Evolutionary conservation across 345 rosid genomes (phyloP).

Genomic region (Linum usitatissimum): DNA sequence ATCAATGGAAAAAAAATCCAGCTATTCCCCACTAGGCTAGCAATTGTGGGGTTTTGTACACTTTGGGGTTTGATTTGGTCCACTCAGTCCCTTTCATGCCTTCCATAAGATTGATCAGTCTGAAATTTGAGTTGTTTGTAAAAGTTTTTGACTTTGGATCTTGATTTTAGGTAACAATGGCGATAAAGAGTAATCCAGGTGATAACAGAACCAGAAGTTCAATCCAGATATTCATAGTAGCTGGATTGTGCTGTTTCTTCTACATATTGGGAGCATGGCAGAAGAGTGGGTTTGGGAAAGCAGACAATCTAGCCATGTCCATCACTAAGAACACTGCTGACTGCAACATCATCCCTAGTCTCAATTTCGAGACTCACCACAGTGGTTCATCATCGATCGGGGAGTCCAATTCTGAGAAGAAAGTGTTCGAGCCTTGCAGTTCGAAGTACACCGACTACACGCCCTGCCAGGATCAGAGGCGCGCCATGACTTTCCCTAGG

Average conservation of each 20-base stretch:
- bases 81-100: too few relatives aligned
- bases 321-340: constrained; percentile 72
- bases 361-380: constrained; percentile 88
- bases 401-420: constrained; percentile 41
- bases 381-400: constrained; percentile 42
- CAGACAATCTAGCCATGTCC: constrained; percentile 83
- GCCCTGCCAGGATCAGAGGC: constrained; percentile 91
- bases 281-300: constrained; percentile 94
- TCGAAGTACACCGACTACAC: constrained; percentile 72
- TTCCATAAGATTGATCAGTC: too few relatives aligned
- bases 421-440: constrained; percentile 56
- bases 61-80: too few relatives aligned
- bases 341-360: constrained; percentile 59
- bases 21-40: too few relatives aligned
- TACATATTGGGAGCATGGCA: constrained; percentile 98
- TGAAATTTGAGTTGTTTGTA: too few relatives aligned
- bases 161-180: constrained; percentile 32
- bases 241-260: constrained; percentile 79
- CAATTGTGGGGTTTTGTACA: too few relatives aligned
- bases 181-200: constrained; percentile 50
- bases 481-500: constrained; percentile 97
- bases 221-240: constrained; percentile 66
- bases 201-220: constrained; percentile 87
- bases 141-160: too few relatives aligned
- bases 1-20: too few relatives aligned